Conservation (phyloP, 306 rosid species). For the Hippophae gyantsensis region DNA sequence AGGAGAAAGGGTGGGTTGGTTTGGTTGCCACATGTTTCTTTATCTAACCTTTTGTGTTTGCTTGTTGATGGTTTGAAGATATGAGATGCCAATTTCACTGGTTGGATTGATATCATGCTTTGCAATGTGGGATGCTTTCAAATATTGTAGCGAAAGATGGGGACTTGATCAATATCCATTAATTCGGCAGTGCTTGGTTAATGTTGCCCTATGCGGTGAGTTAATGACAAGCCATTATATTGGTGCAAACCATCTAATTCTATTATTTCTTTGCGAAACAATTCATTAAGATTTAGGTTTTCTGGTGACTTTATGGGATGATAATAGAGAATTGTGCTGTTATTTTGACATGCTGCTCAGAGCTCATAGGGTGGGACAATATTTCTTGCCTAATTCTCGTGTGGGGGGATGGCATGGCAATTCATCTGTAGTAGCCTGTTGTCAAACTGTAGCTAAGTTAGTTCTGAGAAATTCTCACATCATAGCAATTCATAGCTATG, state of each 20-base stretch:
- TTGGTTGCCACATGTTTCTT: neutral
- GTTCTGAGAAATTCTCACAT: neutral
- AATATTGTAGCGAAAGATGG: constrained; percentile 54
- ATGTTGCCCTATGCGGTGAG: constrained; percentile 75
- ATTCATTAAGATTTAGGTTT: too few relatives aligned
- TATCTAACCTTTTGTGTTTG: constrained; percentile 2
- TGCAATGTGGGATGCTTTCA: constrained; percentile 78
- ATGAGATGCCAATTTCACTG: constrained; percentile 83
- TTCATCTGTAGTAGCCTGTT: too few relatives aligned
- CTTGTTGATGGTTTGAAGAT: constrained; percentile 40
- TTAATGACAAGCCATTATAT: constrained; percentile 1
- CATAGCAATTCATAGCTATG: too few relatives aligned
- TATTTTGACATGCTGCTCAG: too few relatives aligned
- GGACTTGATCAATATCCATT: constrained; percentile 54
- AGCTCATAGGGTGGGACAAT: too few relatives aligned
- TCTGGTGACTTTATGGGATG: too few relatives aligned
- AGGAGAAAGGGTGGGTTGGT: too few relatives aligned
- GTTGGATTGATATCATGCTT: constrained; percentile 67
- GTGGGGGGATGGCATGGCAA: too few relatives aligned
- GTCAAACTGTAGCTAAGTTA: neutral
- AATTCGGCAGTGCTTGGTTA: constrained; percentile 48
- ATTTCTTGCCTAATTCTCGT: too few relatives aligned
- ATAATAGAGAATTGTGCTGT: too few relatives aligned
- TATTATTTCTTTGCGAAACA: too few relatives aligned
- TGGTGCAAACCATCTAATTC: too few relatives aligned